Evolutionary conservation across 352 stramenopile genomes (phyloP).

Genomic region (Phytophthora hibernalis): DNA sequence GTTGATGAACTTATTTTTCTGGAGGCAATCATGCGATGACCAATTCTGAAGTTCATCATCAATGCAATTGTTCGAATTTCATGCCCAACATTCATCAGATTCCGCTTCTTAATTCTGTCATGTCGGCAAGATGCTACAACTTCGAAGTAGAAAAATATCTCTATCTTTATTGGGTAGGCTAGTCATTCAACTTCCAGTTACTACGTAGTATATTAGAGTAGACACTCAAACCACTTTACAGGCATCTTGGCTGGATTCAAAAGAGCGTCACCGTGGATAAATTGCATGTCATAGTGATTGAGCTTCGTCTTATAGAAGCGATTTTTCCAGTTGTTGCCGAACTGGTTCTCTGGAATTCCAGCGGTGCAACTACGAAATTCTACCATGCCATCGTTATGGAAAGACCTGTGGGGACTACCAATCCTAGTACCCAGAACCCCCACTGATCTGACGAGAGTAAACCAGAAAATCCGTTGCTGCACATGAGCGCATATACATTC

Average conservation of each 20-base stretch:
- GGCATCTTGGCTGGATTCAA: slow-evolving; percentile 52
- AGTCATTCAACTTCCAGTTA: no score
- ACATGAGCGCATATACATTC: slow-evolving; percentile 37
- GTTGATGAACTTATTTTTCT: no score
- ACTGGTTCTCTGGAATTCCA: slow-evolving; percentile 37
- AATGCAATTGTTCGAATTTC: no score
- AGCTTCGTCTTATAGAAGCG: slow-evolving; percentile 52
- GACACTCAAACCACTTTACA: slow-evolving; percentile 62
- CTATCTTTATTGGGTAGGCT: no score
- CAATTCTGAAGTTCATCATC: no score
- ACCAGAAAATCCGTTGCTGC: slow-evolving; percentile 34
- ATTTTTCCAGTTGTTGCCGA: slow-evolving; percentile 36
- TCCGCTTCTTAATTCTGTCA: no score
- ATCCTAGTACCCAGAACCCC: slow-evolving; percentile 15
- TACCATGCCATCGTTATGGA: slow-evolving; percentile 35
- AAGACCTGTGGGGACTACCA: slow-evolving; percentile 29
- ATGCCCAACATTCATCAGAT: no score
- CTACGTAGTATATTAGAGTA: slow-evolving; percentile 45
- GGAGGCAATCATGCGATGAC: no score
- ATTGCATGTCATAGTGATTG: slow-evolving; percentile 55
- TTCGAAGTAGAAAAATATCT: no score
- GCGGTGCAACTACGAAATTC: slow-evolving; percentile 39
- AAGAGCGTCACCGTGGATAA: slow-evolving; percentile 48
- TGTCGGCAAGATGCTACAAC: no score
- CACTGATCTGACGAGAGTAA: slow-evolving; percentile 34